Evolutionary conservation across 495 filamentous ascomycete genomes (phyloP).

Genomic region (Daldinia decipiens): DNA sequence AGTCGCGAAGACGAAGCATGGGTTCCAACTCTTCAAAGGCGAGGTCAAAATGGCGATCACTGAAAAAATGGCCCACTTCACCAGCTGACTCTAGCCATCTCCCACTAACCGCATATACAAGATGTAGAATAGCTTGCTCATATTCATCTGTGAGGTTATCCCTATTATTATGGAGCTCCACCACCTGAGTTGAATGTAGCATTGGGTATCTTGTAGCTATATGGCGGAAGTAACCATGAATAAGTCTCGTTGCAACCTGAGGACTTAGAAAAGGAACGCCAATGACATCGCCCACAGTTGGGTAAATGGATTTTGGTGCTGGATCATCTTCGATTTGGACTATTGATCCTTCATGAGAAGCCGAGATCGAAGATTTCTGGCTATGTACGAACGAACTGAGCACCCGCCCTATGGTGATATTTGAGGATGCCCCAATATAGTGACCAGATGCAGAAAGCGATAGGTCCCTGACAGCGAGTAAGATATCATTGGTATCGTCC

Average conservation of each 20-base stretch:
- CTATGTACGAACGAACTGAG: conserved; percentile 45
- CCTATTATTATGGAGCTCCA: conserved; percentile 46
- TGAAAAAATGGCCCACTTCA: conserved; percentile 46
- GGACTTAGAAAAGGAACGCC: conserved; percentile 42
- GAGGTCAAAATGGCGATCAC: conserved; percentile 47
- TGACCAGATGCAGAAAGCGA: conserved; percentile 46
- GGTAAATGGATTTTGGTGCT: conserved; percentile 44
- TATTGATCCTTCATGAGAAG: conserved; percentile 20
- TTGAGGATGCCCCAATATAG: conserved; percentile 44
- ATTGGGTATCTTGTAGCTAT: conserved; percentile 48
- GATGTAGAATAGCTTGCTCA: conserved; percentile 46
- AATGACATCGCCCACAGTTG: conserved; percentile 37
- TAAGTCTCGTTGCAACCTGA: conserved; percentile 38
- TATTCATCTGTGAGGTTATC: conserved; percentile 44
- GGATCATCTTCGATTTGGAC: conserved; percentile 38
- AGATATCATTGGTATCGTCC: conserved; percentile 42
- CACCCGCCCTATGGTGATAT: conserved; percentile 47
- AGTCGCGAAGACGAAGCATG: conserved; percentile 44
- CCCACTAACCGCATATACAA: conserved; percentile 47
- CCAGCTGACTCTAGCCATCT: conserved; percentile 50
- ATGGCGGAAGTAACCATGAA: conserved; percentile 47
- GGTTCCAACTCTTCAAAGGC: conserved; percentile 44
- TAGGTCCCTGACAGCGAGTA: conserved; percentile 42
- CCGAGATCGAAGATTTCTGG: conserved; percentile 29
- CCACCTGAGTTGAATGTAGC: conserved; percentile 39